These are phyloP conservation scores for Toxicodendron radicans DNA, from an alignment of 345 rosid species.

Conservation along the genomic window DNA sequence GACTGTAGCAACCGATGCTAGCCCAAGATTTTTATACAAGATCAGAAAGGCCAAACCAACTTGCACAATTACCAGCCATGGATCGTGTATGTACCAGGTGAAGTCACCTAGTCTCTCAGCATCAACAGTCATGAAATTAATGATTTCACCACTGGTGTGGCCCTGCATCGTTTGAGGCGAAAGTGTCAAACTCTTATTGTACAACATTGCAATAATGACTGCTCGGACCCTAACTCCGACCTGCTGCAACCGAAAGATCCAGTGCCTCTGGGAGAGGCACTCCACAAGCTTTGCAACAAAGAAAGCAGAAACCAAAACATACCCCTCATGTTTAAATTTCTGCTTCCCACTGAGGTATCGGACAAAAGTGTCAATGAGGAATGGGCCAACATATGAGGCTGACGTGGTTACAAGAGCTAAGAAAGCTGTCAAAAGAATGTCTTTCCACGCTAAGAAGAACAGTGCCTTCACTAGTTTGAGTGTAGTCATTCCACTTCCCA, in stretches of 20 bases:
- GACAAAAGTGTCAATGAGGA: constrained; percentile 35
- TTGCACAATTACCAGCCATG: constrained; percentile 34
- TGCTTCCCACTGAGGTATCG: constrained; percentile 33
- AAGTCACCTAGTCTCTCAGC: constrained; percentile 32
- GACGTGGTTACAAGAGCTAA: constrained; percentile 25
- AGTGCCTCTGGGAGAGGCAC: constrained; percentile 30
- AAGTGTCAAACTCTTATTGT: constrained; percentile 29
- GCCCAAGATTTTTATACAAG: constrained; percentile 31
- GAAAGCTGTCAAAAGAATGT: constrained; percentile 25
- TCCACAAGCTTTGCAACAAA: constrained; percentile 34
- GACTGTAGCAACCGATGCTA: constrained; percentile 24
- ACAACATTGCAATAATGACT: constrained; percentile 22
- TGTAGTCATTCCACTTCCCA: constrained; percentile 29
- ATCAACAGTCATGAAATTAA: constrained; percentile 40
- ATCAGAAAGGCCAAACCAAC: constrained; percentile 30
- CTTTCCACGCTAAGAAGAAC: constrained; percentile 36
- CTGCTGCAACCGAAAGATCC: constrained; percentile 30
- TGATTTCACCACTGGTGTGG: constrained; percentile 35
- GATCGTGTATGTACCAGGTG: constrained; percentile 31
- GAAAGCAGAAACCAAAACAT: constrained; percentile 27
- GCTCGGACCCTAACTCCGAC: constrained; percentile 27
- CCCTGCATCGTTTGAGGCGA: constrained; percentile 33
- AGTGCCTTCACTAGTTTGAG: constrained; percentile 41
- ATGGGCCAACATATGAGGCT: constrained; percentile 40
- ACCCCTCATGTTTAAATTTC: constrained; percentile 26